These are phyloP conservation scores for Echium plantagineum DNA, from an alignment of 257 asterid genomes.

Conservation along the genomic window DNA sequence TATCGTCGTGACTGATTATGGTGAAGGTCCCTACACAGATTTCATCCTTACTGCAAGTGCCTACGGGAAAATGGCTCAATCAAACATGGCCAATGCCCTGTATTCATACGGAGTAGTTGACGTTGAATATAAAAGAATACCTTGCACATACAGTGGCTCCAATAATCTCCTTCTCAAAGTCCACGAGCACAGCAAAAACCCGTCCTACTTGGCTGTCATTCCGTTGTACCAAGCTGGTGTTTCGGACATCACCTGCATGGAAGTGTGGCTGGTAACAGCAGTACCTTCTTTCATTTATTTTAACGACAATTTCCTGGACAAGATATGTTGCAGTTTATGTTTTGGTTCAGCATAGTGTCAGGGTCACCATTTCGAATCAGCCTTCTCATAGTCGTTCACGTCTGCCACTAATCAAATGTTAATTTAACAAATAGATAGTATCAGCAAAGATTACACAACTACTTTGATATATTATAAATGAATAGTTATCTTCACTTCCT, in stretches of 20 bases:
- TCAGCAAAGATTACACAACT: too few relatives aligned
- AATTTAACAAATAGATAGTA: too few relatives aligned
- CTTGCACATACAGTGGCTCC: slow-evolving; percentile 26
- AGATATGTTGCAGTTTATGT: too few relatives aligned
- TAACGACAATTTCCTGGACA: too few relatives aligned
- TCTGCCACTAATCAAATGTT: too few relatives aligned
- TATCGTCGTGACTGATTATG: slow-evolving; percentile 61
- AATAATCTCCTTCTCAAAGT: slow-evolving; percentile 47
- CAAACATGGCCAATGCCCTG: slow-evolving; percentile 36
- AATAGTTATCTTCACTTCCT: too few relatives aligned
- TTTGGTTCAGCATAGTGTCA: too few relatives aligned
- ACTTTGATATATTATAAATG: too few relatives aligned
- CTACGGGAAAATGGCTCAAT: slow-evolving; percentile 42
- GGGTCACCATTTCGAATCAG: too few relatives aligned
- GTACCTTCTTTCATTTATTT: neutral
- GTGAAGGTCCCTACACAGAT: slow-evolving; percentile 54
- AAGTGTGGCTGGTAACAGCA: slow-evolving; percentile 51
- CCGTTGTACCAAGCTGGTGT: slow-evolving; percentile 44
- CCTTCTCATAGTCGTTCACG: too few relatives aligned
- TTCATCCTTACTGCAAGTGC: slow-evolving; percentile 49
- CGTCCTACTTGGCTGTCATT: slow-evolving; percentile 46
- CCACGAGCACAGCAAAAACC: slow-evolving; percentile 38
- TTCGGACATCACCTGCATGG: slow-evolving; percentile 30
- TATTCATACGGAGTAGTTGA: slow-evolving; percentile 51
- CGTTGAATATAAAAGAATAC: slow-evolving; percentile 39